phyloP scores from a whole-genome alignment of 192 early-diverging fungal genomes.

The Gonapodya prolifera region DNA sequence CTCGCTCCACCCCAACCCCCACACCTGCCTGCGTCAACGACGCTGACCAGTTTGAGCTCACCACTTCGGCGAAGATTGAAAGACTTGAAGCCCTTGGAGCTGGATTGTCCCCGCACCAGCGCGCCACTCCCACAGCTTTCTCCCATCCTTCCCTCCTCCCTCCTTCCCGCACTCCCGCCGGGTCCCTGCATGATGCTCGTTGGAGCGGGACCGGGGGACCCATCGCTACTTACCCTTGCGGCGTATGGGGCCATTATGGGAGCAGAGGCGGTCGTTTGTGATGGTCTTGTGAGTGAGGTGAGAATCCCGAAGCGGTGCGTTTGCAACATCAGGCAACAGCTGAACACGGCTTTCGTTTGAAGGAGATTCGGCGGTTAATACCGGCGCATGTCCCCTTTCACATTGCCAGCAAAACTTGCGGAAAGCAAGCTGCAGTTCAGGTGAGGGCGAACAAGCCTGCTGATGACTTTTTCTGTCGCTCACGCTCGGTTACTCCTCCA shows the following conservation, averaged over 20 bases:
- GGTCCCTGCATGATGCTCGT: constrained; percentile 43
- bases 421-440: neutral
- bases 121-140: neutral
- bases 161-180: neutral
- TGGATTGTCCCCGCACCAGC: neutral
- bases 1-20: neutral
- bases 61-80: too few relatives aligned
- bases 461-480: too few relatives aligned
- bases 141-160: neutral
- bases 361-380: constrained; percentile 15
- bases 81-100: neutral
- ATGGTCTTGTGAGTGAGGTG: constrained; percentile 25
- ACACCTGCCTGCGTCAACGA: neutral
- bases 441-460: too few relatives aligned
- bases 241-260: constrained; percentile 43
- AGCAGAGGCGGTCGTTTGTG: constrained; percentile 79
- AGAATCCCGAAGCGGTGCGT: too few relatives aligned
- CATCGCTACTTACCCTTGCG: constrained; percentile 61
- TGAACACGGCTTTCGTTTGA: constrained; percentile 18
- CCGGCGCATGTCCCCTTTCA: constrained; percentile 27
- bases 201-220: constrained; percentile 75
- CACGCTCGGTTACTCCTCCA: too few relatives aligned
- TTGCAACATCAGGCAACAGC: too few relatives aligned
- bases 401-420: neutral
- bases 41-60: too few relatives aligned